Evolutionary conservation across 2,329 filamentous ascomycete genomes (phyloP), one percentile per base, ranked within the genome.

Genomic region (Ceratocystis variospora): DNA sequence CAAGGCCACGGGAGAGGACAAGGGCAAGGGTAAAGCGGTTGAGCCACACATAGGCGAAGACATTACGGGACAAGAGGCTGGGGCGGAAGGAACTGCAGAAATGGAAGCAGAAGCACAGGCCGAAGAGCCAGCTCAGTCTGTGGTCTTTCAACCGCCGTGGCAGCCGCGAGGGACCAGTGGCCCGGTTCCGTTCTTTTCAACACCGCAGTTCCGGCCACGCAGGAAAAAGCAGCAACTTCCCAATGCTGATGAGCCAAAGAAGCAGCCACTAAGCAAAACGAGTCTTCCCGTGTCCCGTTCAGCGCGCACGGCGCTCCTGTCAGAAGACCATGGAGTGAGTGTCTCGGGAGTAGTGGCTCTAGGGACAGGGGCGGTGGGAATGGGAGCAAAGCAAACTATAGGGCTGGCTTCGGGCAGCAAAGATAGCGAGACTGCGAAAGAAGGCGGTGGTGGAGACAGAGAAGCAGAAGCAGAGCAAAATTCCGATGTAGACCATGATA

Each of bases 71-170:
- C 59, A 17, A 45, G 46, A 57, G 15, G 10, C n/a, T 17, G 33
- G 12, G 7, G 33, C 25, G 6, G 31, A 22, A 5, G 19, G 7
- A 5, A 15, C 3, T 22, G 25, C 41, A 10, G 41, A 19, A 28
- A 25, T 5, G 28, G 37, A 37, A 45, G 7, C 45, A 48, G 15
- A 12, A 7, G 28, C 25, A 17, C 25, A 19, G 17, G 25, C 22
- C 45, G 17, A 10, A 17, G 46, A 15, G 10, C 37, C 48, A 22
- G 71, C 71, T 45, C 73, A 73, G 15, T 74, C 75, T 33, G 70
- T 75, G 37, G 65, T 70, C 12, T 72, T 74, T 46, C 73, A 75
- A 66, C 68, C 71, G 3, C 73, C 73, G 1, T 73, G 71, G 70
- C 57, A 61, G 22, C 66, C 66, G 12, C 22, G 41, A 6, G 8